Base-by-base conservation (phyloP, 345 rosid species). In the Heritiera fomes region DNA sequence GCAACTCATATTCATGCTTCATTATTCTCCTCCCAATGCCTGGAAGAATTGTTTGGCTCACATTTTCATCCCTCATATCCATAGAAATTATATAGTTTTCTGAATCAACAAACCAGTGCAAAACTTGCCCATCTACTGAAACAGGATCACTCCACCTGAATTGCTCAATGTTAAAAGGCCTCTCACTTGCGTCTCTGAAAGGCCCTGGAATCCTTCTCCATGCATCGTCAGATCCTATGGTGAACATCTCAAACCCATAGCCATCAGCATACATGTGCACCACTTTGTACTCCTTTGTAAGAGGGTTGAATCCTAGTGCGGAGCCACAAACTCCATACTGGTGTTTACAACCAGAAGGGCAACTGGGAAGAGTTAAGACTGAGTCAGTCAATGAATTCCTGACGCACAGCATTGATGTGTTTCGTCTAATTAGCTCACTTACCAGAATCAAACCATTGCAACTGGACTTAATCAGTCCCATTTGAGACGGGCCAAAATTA, bases 131-230 rank as follows among this genome's bases (percentile, higher is more conserved):
- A 23, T 23, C 28, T 23, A 23, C 28, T 23, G 28, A 23, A 23
- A 23, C 28, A 23, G 28, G 28, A 23, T 23, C 28, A 23, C 28
- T 23, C 28, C 28, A 23, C 28, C 28, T 23, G 28, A 23, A 23
- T 23, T 23, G 28, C 28, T 23, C 28, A 23, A 23, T 23, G 28
- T 46, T 12, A 2, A 18, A 45, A 38, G 69, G 74, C 62, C 20
- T 56, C 7, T 75, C 49, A 4, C 20, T 5, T 30, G 5, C 10
- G 7, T n/a, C 15, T 46, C 34, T 0, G 45, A 80, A n/a, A 7
- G 80, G 82, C 5, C 75, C 47, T 14, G 84, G 71, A 75, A 80
- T 4, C 34, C 23, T 38, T 70, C 46, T 78, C 82, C 82, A 83
- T 7, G 41, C 34, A 14, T 73, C 18, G 17, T 67, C 61, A 60